A percentile compares a stretch with the other conserved stretches of the same genome.
These are phyloP conservation scores for Deakozyma indianensis DNA, from an alignment of 805 yeast genomes.

Conservation along the genomic window DNA sequence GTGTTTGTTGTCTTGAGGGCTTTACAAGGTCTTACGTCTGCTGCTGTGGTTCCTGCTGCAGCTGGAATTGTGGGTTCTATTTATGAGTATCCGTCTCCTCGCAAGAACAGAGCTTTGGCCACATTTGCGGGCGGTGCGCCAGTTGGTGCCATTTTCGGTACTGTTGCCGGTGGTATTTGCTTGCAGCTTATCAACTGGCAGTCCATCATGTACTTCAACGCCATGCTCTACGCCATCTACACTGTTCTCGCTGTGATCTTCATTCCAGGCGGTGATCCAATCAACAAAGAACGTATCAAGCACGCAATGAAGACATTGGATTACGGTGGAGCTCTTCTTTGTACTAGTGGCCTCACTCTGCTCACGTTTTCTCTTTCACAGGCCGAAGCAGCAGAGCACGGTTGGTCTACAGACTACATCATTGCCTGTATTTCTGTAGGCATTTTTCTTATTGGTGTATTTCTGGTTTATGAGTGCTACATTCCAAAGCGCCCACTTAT, in stretches of 20 bases:
- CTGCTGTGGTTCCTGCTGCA: conserved; percentile 33
- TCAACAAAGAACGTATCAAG: conserved; percentile 15
- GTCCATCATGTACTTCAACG: conserved; percentile 26
- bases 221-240: conserved; percentile 24
- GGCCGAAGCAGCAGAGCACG: conserved; percentile 25
- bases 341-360: conserved; percentile 26
- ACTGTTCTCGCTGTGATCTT: conserved; percentile 16
- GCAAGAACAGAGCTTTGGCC: conserved; percentile 31
- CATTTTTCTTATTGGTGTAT: conserved; percentile 19
- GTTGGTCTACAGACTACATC: conserved; percentile 35
- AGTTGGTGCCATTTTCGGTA: conserved; percentile 30
- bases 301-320: conserved; percentile 18
- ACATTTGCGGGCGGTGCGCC: conserved; percentile 34
- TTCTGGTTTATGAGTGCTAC: conserved; percentile 26
- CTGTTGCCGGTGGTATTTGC: conserved; percentile 31
- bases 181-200: conserved; percentile 28
- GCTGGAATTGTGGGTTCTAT: conserved; percentile 32
- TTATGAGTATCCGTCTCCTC: conserved; percentile 22
- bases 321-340: conserved; percentile 30
- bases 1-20: conserved; percentile 29
- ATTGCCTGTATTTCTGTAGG: conserved; percentile 30
- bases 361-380: conserved; percentile 32
- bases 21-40: conserved; percentile 29
- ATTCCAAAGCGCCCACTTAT: conserved; percentile 30
- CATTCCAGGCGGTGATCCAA: conserved; percentile 25